Conservation (phyloP, 805 yeast species). For the Naumovozyma dairenensis region DNA sequence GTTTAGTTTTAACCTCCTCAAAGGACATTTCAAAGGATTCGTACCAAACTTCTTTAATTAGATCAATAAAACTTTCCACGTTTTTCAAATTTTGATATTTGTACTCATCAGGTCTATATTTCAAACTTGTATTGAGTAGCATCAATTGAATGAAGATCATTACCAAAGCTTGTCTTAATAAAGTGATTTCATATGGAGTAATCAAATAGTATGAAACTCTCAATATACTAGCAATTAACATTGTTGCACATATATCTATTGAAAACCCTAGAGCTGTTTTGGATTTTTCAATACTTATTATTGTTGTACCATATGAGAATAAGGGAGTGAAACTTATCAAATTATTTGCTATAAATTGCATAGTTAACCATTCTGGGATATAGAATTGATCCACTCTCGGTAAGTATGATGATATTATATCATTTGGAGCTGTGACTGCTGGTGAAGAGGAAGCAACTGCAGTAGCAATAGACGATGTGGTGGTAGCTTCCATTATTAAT, state of each 20-base stretch:
- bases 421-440: slow-evolving; percentile 6
- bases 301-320: slow-evolving; percentile 78
- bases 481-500: neutral
- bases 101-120: slow-evolving; percentile 41
- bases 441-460: slow-evolving; percentile 1
- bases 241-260: slow-evolving; percentile 86
- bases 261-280: slow-evolving; percentile 73
- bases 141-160: slow-evolving; percentile 74
- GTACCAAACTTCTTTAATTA: slow-evolving; percentile 27
- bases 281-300: slow-evolving; percentile 52
- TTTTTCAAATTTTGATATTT: slow-evolving; percentile 31
- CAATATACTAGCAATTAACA: slow-evolving; percentile 67
- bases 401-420: slow-evolving; percentile 22
- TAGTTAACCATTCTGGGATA: slow-evolving; percentile 41
- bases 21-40: slow-evolving; percentile 27
- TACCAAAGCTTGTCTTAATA: slow-evolving; percentile 69
- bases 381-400: slow-evolving; percentile 36
- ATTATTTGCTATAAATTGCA: slow-evolving; percentile 50
- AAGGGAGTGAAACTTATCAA: slow-evolving; percentile 74
- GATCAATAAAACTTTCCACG: slow-evolving; percentile 24
- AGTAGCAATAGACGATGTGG: neutral
- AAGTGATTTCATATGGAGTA: slow-evolving; percentile 70
- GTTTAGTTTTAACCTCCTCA: slow-evolving; percentile 8
- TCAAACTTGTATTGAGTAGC: slow-evolving; percentile 52
- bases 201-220: slow-evolving; percentile 70